Evolutionary conservation across 306 rosid genomes (phyloP), one percentile per base, ranked within the genome.

Genomic region (Lagenaria siceraria): DNA sequence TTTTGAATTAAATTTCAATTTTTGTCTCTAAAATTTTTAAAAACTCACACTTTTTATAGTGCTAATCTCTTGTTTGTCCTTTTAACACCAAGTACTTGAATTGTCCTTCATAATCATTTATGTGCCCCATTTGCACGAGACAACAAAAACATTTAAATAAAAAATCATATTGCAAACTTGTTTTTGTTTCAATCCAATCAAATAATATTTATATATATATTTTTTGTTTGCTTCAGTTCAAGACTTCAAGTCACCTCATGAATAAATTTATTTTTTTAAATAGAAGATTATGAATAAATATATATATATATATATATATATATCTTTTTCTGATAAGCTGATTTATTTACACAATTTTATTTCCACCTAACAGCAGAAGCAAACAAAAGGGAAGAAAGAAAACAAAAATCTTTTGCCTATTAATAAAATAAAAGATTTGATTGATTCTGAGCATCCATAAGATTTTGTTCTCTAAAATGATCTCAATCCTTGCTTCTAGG

Each of bases 171-270:
- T 33, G 10, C 11, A 63, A 63, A 62, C 40, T 62, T 29, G 5
- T 19, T 62, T 62, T 29, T 18, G 21, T 62, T 65, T 36, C 25
- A 33, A 19, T 65, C 49, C 49, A 65, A 65, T 66, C 74, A 66
- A 38, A 66, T 66, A n/a, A 66, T 38, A 66, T 66, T 18, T 66
- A 21, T 5, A 68, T 68, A 68, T n/a, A n/a, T n/a, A 42, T 43
- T n/a, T 40, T 66, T 68, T 68, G 75, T 68, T 68, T 68, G 31
- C 24, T 36, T 66, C 49, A 21, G 55, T 68, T 42, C n/a, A 69
- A 69, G 75, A 21, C 54, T 68, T 42, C n/a, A 69, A 69, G 75
- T 40, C 54, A 69, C 55, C 74, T 69, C 75, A 69, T 42, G 31
- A 42, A 40, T 40, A 33, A 6, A 62, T 56, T 18, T 46, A 12